Evolutionary conservation across 163 green algal genomes (phyloP), one percentile per base, ranked within the genome.

Genomic region (Chlorella variabilis): DNA sequence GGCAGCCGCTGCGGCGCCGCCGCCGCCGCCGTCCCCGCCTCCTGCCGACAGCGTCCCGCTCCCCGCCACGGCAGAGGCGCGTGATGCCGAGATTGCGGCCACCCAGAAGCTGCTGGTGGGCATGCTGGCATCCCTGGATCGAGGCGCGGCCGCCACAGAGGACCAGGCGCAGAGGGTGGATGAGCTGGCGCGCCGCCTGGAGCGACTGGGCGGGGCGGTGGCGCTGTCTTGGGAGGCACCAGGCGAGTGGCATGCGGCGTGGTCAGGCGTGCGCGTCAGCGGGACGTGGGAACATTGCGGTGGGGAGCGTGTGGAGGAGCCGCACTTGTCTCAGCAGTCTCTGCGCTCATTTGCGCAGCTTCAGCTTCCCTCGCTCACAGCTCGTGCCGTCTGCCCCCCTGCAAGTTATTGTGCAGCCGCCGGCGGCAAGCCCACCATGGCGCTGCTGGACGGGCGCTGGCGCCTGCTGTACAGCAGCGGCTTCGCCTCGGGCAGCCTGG

Each of bases 401-500:
- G n/a, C n/a, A n/a, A n/a, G n/a, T n/a, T 9, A 23, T 58, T 17
- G 4, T 29, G 48, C 76, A 82, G 76, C 36, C 15, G 39, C 1
- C 4, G 63, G 33, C 23, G 36, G 36, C 36, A 67, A 75, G 45
- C 33, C 62, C 4, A 21, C n/a, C 42, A 87, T 91, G 86, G 83
- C 87, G 27, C 74, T 48, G 33, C 71, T 92, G 54, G 87, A 59
- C 21, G 86, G 87, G 45, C 80, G 80, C 48, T 92, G 88, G 88
- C 81, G 88, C 51, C 76, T 92, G n/a, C 67, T 91, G 4, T 92
- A 90, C 69, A 83, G 45, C 71, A 82, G 42, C 54, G 87, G 78
- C 31, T 92, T 92, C 70, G 73, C 86, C 45, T 67, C 71, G 9
- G 91, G 90, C 49, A 89, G 81, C 78, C 75, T 94, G 54, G 91